Evolutionary conservation across 2,329 filamentous ascomycete genomes (phyloP), one percentile per base, ranked within the genome.

Genomic region (Scedosporium boydii): DNA sequence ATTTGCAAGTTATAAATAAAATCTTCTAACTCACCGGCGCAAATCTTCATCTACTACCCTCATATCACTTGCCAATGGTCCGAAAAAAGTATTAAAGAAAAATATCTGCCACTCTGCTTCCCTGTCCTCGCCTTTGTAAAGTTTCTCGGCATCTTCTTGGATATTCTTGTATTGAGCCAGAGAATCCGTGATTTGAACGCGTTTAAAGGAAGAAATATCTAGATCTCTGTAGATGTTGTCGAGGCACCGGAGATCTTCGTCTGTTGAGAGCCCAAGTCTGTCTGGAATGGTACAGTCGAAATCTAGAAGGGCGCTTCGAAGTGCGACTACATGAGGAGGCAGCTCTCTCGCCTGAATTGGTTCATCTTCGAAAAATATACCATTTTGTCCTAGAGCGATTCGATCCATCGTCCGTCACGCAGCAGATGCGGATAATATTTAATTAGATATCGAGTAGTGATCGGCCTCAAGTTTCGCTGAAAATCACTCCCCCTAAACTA

Each of bases 201-300:
- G 26, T 27, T 27, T 5, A 27, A 27, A 27, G 26, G 26, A 27
- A 5, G 26, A 27, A 27, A 27, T 27, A 27, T 27, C 26, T 5
- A 27, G 26, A 27, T 27, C 26, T 5, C 26, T 27, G 26, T 27
- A 27, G 26, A 23, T 48, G 34, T 55, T 58, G 10, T 62, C 65
- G 4, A 65, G 18, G 7, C 56, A 57, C 12, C 27, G 42, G 23
- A 63, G 26, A 18, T 64, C 58, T 10, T 65, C 62, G 38, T 64
- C 57, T 2, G 63, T 58, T 14, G 53, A 60, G 26, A 64, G 51
- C 14, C 51, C 38, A 27, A 65, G 62, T 23, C 61, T 60, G 10
- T 66, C 64, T 3, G 59, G 56, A n/a, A 67, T 62, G 4, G 63
- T 66, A 42, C 62, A 60, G 42, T 63, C 59, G 29, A 67, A 67